Evolutionary conservation across 2,329 filamentous ascomycete genomes (phyloP).

Genomic region (Diplodia seriata): DNA sequence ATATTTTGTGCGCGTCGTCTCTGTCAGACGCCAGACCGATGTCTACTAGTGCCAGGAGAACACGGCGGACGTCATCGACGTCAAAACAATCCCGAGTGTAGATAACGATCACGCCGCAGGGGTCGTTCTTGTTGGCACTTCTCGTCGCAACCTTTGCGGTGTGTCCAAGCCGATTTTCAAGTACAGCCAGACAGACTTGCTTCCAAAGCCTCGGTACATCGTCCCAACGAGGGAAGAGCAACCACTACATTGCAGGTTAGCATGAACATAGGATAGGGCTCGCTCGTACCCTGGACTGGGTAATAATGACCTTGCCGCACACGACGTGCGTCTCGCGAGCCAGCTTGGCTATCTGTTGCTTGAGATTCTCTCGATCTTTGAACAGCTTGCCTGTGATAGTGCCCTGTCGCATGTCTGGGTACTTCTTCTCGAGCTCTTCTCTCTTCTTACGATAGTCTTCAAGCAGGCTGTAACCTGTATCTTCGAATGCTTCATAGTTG

Average conservation of each 20-base stretch:
- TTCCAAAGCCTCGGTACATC: constrained; percentile 71
- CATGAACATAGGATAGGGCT: constrained; percentile 18
- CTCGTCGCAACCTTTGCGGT: constrained; percentile 75
- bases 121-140: constrained; percentile 43
- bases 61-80: constrained; percentile 70
- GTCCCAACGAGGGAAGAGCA: constrained; percentile 67
- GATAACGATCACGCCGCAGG: constrained; percentile 71
- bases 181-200: constrained; percentile 69
- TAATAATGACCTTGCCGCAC: constrained; percentile 67
- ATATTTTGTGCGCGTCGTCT: constrained; percentile 60
- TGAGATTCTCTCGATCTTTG: constrained; percentile 52
- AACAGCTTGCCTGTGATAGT: constrained; percentile 50
- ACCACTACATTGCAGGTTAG: constrained; percentile 63
- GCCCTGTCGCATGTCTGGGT: constrained; percentile 55
- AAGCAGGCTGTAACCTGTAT: constrained; percentile 63
- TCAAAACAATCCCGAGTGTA: constrained; percentile 80
- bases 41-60: constrained; percentile 67
- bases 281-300: neutral
- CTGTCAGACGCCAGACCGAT: constrained; percentile 62
- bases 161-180: constrained; percentile 72
- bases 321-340: constrained; percentile 66
- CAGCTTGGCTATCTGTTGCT: constrained; percentile 64
- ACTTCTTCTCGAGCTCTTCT: constrained; percentile 59
- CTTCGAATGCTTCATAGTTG: constrained; percentile 58
- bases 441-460: constrained; percentile 56